These are phyloP conservation scores for Brassica juncea DNA, from an alignment of 345 rosid species.

Conservation along the genomic window DNA sequence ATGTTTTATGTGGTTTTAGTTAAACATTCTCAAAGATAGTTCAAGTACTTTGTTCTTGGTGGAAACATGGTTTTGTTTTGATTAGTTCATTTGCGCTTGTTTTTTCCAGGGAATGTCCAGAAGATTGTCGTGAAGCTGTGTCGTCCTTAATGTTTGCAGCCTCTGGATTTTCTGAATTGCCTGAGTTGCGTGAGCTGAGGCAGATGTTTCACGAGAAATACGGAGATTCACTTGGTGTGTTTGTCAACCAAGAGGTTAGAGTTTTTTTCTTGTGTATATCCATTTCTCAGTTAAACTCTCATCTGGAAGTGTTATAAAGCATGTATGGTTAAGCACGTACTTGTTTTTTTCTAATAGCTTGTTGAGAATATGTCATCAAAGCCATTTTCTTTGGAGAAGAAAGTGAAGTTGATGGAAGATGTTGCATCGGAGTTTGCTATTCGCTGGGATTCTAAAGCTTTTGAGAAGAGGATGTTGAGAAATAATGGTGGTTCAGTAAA, in stretches of 20 bases:
- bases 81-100: conserved; percentile 10
- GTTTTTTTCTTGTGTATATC: conserved; percentile 9
- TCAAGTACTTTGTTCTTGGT: background rate
- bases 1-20: conserved; percentile 9
- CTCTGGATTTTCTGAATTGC: conserved; percentile 90
- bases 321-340: conserved; percentile 29
- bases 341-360: conserved; percentile 48
- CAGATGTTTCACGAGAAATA: conserved; percentile 79
- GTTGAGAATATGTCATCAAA: conserved; percentile 59
- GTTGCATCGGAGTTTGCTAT: conserved; percentile 80
- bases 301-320: conserved; percentile 11
- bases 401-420: conserved; percentile 68
- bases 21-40: background rate
- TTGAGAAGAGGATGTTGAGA: conserved; percentile 53
- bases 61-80: background rate
- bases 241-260: conserved; percentile 73
- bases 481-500: conserved; percentile 39
- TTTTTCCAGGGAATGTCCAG: conserved; percentile 80
- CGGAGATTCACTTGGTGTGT: conserved; percentile 62
- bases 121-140: conserved; percentile 78
- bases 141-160: conserved; percentile 92
- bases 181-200: conserved; percentile 88
- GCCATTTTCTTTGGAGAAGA: conserved; percentile 59
- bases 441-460: conserved; percentile 69
- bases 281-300: background rate